phyloP scores from a whole-genome alignment of 2,329 filamentous ascomycete species.

The Paraphoma chrysanthemicola region DNA sequence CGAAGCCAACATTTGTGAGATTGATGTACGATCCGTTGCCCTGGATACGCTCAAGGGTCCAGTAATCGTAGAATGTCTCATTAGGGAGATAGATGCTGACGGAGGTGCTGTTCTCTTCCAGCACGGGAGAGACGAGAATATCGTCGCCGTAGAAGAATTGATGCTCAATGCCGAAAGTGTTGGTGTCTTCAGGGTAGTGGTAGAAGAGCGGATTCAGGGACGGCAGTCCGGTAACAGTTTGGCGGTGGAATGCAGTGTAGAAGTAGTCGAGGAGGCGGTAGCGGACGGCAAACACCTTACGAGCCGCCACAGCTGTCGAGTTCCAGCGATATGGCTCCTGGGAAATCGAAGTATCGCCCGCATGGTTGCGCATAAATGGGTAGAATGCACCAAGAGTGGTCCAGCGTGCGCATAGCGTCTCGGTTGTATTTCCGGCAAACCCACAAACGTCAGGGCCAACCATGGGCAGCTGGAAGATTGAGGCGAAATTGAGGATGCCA shows the following conservation, averaged over 20 bases:
- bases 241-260: constrained; percentile 72
- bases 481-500: constrained; percentile 52
- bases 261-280: constrained; percentile 79
- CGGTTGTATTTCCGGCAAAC: constrained; percentile 71
- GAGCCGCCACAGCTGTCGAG: constrained; percentile 67
- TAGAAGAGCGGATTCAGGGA: constrained; percentile 74
- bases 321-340: constrained; percentile 66
- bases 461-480: constrained; percentile 56
- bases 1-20: constrained; percentile 57
- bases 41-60: constrained; percentile 57
- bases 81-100: constrained; percentile 64
- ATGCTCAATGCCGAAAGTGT: constrained; percentile 58
- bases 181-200: constrained; percentile 66
- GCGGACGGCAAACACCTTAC: constrained; percentile 71
- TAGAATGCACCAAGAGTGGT: constrained; percentile 74
- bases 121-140: constrained; percentile 64
- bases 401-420: constrained; percentile 76
- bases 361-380: constrained; percentile 79
- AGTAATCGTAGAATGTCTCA: constrained; percentile 67
- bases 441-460: constrained; percentile 73
- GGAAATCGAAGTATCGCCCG: constrained; percentile 56
- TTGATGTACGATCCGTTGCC: constrained; percentile 56
- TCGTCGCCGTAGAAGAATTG: constrained; percentile 67
- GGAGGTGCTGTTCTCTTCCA: constrained; percentile 58
- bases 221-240: constrained; percentile 68